These are phyloP conservation scores for Cryptosporidium tyzzeri DNA, from an alignment of 169 alveolate species.

Conservation along the genomic window DNA sequence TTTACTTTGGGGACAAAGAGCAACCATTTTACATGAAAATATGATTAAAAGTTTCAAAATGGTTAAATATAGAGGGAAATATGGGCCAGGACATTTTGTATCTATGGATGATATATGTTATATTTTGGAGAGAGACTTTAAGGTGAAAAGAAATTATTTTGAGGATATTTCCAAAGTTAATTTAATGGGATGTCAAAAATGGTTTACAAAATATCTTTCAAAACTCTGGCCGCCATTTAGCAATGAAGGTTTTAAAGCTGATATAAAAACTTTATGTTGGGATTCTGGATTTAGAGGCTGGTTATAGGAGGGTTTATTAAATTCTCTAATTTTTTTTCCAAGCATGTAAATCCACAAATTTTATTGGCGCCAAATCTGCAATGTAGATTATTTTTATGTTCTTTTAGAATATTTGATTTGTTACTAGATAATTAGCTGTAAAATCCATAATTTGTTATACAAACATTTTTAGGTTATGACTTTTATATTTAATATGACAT, in stretches of 20 bases:
- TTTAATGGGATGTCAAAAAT: constrained; percentile 24
- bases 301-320: constrained; percentile 2
- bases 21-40: constrained; percentile 22
- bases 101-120: constrained; percentile 72
- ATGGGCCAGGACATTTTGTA: constrained; percentile 26
- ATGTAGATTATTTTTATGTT: background rate
- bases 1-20: constrained; percentile 58
- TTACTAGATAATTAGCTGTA: constrained; percentile 1
- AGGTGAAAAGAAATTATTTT: constrained; percentile 53
- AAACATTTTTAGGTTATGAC: background rate
- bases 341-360: constrained; percentile 14
- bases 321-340: background rate
- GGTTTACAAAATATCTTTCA: constrained; percentile 47
- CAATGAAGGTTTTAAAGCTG: background rate
- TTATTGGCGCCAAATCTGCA: background rate
- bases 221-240: constrained; percentile 66
- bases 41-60: constrained; percentile 9
- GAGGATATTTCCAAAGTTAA: constrained; percentile 47
- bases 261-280: constrained; percentile 54
- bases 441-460: constrained; percentile 1
- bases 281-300: constrained; percentile 71
- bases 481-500: background rate
- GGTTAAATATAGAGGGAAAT: constrained; percentile 9
- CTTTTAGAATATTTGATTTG: background rate
- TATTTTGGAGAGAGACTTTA: constrained; percentile 56